Conservation (phyloP, 2,329 filamentous ascomycete species). For the Colletotrichum simmondsii region DNA sequence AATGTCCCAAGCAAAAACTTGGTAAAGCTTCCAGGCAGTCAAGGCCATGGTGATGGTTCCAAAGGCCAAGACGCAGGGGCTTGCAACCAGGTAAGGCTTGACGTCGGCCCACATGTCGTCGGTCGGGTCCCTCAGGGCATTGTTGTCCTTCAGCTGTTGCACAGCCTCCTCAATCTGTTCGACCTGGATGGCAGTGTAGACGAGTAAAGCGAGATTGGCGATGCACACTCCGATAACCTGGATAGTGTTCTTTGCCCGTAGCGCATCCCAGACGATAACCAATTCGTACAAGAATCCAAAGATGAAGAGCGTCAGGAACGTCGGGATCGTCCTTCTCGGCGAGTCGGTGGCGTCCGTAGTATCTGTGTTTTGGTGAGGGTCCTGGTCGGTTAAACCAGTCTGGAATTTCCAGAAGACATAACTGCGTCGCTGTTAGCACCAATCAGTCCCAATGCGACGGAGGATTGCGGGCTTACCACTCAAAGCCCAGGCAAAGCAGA, state of each 20-base stretch:
- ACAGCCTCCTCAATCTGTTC: conserved; percentile 88
- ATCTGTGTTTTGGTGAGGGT: conserved; percentile 43
- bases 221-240: conserved; percentile 95
- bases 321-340: conserved; percentile 82
- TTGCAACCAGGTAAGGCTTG: conserved; percentile 82
- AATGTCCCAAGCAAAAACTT: conserved; percentile 99
- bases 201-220: conserved; percentile 89
- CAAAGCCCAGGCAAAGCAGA: conserved; percentile 81
- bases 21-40: conserved; percentile 93
- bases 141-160: conserved; percentile 54
- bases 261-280: conserved; percentile 89
- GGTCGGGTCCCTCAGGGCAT: conserved; percentile 44
- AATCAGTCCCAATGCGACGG: not conserved
- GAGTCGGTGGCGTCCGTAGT: conserved; percentile 58
- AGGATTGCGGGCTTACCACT: conserved; percentile 73
- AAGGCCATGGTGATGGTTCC: conserved; percentile 79
- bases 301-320: conserved; percentile 95
- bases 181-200: conserved; percentile 93
- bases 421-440: conserved; percentile 54
- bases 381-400: conserved; percentile 56
- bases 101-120: conserved; percentile 74
- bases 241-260: conserved; percentile 97
- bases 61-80: conserved; percentile 84
- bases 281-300: conserved; percentile 96
- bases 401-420: conserved; percentile 94